Percentiles rank a stretch among this genome's conserved stretches.
phyloP scores from a whole-genome alignment of 2,329 filamentous ascomycete genomes.

The Orbilia oligospora region DNA sequence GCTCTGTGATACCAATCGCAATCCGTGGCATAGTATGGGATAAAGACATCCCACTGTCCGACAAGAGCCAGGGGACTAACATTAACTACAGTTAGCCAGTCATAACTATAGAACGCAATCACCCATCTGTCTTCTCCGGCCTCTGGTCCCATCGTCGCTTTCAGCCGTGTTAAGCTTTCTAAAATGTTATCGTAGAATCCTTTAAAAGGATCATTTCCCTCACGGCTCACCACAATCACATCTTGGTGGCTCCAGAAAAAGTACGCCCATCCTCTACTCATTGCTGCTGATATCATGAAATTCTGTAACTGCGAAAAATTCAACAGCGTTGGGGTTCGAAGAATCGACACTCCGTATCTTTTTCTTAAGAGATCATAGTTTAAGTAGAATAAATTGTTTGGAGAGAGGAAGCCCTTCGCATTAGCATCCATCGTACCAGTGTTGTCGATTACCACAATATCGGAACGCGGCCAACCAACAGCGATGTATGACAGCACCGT shows the following conservation, averaged over 20 bases:
- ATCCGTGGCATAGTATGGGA: slow-evolving; percentile 71
- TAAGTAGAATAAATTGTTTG: slow-evolving; percentile 70
- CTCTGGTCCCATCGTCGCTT: slow-evolving; percentile 64
- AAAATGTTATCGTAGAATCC: slow-evolving; percentile 64
- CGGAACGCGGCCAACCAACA: too few species aligned
- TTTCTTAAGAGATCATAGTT: slow-evolving; percentile 70
- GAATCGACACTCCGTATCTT: slow-evolving; percentile 71
- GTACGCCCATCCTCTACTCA: slow-evolving; percentile 69
- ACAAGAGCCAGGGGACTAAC: slow-evolving; percentile 70
- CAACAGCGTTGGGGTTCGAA: slow-evolving; percentile 71
- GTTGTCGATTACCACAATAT: too few species aligned
- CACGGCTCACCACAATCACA: slow-evolving; percentile 69
- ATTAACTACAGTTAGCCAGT: slow-evolving; percentile 73
- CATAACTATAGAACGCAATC: slow-evolving; percentile 73
- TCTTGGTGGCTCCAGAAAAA: slow-evolving; percentile 75
- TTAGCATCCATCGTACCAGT: too few species aligned
- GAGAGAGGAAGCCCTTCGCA: slow-evolving; percentile 62
- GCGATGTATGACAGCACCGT: too few species aligned
- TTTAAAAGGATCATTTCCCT: slow-evolving; percentile 63
- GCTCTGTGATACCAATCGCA: slow-evolving; percentile 69
- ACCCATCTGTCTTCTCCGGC: slow-evolving; percentile 68
- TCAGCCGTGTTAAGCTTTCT: slow-evolving; percentile 62
- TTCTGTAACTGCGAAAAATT: slow-evolving; percentile 74
- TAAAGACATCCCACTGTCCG: slow-evolving; percentile 73
- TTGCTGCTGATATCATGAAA: slow-evolving; percentile 70